Conservation (phyloP, 2,329 filamentous ascomycete species). For the Zymoseptoria ardabiliae region DNA sequence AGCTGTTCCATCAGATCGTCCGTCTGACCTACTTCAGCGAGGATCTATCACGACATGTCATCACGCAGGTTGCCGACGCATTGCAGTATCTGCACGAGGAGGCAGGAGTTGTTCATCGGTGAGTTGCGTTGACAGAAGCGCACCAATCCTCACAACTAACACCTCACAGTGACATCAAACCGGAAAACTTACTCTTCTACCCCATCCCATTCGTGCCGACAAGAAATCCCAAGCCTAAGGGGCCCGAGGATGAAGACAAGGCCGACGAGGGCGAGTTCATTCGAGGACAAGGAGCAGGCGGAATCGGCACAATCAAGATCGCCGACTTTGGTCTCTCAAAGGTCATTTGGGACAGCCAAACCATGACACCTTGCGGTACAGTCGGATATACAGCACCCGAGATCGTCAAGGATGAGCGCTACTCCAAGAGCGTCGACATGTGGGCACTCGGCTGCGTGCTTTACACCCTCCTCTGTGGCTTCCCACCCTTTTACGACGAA, state of each 20-base stretch:
- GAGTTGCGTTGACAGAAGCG: conserved; percentile 31
- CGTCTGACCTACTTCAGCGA: conserved; percentile 98
- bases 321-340: conserved; percentile 97
- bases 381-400: conserved; percentile 97
- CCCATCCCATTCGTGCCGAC: conserved; percentile 75
- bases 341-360: conserved; percentile 95
- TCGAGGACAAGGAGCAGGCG: conserved; percentile 71
- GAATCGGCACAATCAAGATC: conserved; percentile 93
- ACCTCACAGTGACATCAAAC: conserved; percentile 79
- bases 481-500: conserved; percentile 97
- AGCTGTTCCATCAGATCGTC: conserved; percentile 97
- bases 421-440: conserved; percentile 99
- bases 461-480: conserved; percentile 93
- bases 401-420: conserved; percentile 97
- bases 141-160: conserved; percentile 26
- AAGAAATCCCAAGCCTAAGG: conserved; percentile 69
- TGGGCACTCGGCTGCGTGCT: conserved; percentile 96
- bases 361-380: conserved; percentile 98
- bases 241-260: conserved; percentile 92
- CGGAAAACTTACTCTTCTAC: conserved; percentile 91
- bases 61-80: conserved; percentile 88
- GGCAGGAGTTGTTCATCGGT: conserved; percentile 95
- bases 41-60: conserved; percentile 87
- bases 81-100: conserved; percentile 91
- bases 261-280: conserved; percentile 93